Base-by-base conservation (phyloP, 1,284 basidiomycete genomes). In the Moniliella sp. region DNA sequence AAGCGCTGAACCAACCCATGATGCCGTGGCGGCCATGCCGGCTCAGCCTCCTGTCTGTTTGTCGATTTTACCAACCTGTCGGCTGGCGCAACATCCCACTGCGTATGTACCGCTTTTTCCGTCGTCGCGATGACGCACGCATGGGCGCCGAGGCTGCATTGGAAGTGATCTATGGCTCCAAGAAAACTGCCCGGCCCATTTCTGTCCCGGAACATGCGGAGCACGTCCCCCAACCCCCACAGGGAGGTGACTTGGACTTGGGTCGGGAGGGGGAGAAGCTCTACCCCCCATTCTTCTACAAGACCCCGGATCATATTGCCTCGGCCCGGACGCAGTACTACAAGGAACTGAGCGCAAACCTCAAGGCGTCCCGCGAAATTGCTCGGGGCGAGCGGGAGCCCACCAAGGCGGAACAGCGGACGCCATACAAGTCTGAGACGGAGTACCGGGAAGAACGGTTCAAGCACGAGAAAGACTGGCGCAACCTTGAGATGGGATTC, bases 21-120 rank as follows among this genome's bases (percentile, higher is more conserved):
- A n/a, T n/a, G n/a, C n/a, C n/a, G n/a, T n/a, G n/a, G n/a, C n/a
- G n/a, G n/a, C n/a, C n/a, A n/a, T n/a, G n/a, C n/a, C n/a, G n/a
- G n/a, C n/a, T n/a, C n/a, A n/a, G n/a, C n/a, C n/a, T n/a, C n/a
- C n/a, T n/a, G n/a, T n/a, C n/a, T n/a, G n/a, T n/a, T n/a, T n/a
- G n/a, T n/a, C n/a, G n/a, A n/a, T n/a, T n/a, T n/a, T n/a, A n/a
- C n/a, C n/a, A n/a, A n/a, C 78, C 86, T 1, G 70, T 93, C 35
- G 86, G 88, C 10, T 73, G 91, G 61, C 69, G 67, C 25, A 79
- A 82, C 52, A 75, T 93, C 39, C 84, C 86, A 3, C 63, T 71
- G 43, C 86, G 91, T 76, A 72, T 93, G 34, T 75, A 73, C 68
- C 76, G 76, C 47, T n/a, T 82, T 63, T 94, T 93, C 67, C 84